phyloP scores from a whole-genome alignment of 805 yeast genomes.

The Cephaloascus fragrans region DNA sequence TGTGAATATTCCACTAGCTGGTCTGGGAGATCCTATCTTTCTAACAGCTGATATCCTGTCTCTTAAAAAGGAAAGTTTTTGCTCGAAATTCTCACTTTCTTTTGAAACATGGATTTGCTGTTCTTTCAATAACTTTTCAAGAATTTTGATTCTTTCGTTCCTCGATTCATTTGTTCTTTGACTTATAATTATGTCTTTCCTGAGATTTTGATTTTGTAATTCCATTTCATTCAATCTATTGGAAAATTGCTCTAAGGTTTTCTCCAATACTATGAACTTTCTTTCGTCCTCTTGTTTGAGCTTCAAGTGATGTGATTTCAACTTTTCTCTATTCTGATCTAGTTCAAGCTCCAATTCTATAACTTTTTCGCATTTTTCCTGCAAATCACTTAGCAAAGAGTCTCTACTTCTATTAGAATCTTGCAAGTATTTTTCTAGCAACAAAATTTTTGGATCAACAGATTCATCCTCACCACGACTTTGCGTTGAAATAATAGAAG shows the following conservation, averaged over 20 bases:
- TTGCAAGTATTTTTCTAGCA: background rate
- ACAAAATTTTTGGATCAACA: background rate
- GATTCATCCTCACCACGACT: background rate
- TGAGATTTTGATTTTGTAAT: conserved; percentile 45
- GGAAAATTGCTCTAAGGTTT: conserved; percentile 45
- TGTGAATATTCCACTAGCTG: conserved; percentile 6
- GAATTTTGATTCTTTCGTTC: conserved; percentile 42
- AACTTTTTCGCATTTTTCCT: conserved; percentile 12
- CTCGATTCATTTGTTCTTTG: conserved; percentile 50
- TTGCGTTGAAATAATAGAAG: background rate
- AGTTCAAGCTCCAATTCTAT: conserved; percentile 33
- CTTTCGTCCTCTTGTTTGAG: conserved; percentile 31
- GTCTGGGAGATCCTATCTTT: conserved; percentile 6
- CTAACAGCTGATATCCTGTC: conserved; percentile 13
- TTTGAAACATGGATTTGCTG: conserved; percentile 37
- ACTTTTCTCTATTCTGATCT: conserved; percentile 24
- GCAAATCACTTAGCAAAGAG: conserved; percentile 10
- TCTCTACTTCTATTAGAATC: conserved; percentile 3
- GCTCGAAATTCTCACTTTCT: conserved; percentile 42
- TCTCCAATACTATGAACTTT: conserved; percentile 44
- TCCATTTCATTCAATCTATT: conserved; percentile 54
- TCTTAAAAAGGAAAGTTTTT: conserved; percentile 19
- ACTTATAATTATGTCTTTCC: conserved; percentile 44
- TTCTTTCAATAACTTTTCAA: conserved; percentile 40
- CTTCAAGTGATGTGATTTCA: conserved; percentile 12